Conservation (phyloP, 768 basidiomycete genomes). For the Galerina marginata region DNA sequence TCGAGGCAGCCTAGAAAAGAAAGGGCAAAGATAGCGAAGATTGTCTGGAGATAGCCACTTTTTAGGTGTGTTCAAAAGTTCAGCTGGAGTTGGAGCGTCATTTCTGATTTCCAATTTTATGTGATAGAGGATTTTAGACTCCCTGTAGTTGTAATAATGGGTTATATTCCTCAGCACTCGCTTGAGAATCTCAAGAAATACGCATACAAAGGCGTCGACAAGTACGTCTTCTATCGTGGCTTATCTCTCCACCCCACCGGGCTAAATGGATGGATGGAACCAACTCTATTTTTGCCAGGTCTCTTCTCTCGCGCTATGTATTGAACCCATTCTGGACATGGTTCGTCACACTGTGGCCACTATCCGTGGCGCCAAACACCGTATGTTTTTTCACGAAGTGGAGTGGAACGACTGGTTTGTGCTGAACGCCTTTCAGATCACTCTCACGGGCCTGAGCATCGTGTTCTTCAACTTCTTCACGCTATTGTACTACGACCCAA, state of each 20-base stretch:
- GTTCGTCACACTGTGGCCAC: slow-evolving; percentile 89
- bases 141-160: slow-evolving; percentile 43
- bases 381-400: slow-evolving; percentile 48
- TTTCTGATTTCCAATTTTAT: no score
- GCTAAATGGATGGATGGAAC: not conserved
- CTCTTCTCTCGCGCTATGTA: slow-evolving; percentile 74
- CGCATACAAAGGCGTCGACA: slow-evolving; percentile 81
- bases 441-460: slow-evolving; percentile 80
- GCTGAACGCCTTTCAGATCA: slow-evolving; percentile 68
- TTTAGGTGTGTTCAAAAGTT: no score
- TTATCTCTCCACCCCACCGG: not conserved
- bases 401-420: no score
- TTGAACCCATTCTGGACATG: slow-evolving; percentile 90
- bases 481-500: slow-evolving; percentile 82
- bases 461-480: slow-evolving; percentile 87
- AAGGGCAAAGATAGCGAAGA: no score
- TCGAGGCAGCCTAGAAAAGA: no score
- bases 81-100: no score
- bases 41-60: no score
- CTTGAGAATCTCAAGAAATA: slow-evolving; percentile 80
- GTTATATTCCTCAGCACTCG: slow-evolving; percentile 68
- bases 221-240: slow-evolving; percentile 46
- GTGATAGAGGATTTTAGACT: no score
- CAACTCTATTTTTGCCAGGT: slow-evolving; percentile 48
- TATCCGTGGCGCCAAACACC: slow-evolving; percentile 85